Base-by-base conservation (phyloP, 257 asterid genomes). In the Forsythia viridissima region DNA sequence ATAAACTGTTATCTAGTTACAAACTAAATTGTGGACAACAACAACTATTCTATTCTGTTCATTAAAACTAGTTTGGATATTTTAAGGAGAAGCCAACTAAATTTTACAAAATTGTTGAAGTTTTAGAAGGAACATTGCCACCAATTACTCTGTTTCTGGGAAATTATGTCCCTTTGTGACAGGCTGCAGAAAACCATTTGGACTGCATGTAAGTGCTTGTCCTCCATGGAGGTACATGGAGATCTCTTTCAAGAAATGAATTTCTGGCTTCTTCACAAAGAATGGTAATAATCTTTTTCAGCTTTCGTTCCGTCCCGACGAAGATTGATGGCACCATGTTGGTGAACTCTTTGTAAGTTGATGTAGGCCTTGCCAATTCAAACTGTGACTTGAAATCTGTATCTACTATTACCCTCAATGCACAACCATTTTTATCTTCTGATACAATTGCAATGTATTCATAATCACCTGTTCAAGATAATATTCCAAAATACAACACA, bases 351-450 rank as follows among this genome's bases (percentile, higher is more conserved):
- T 79, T 75, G 83, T 75, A 75, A 8, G 77, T 21, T 79, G 86
- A 57, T 51, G 86, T 79, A 8, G 81, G 83, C 79, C 86, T 75
- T 36, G 81, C 86, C 69, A 82, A 21, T 74, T 82, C 86, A 52
- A 82, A 82, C 18, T 82, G 86, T 63, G 86, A 82, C 76, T 76
- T 82, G 83, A 82, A 82, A 75, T 79, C 79, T 70, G 76, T 63
- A 70, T 82, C 86, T 51, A 82, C 30, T 70, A 82, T 79, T 37
- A 82, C 18, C 66, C 80, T 82, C 51, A 16, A 3, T 59, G 48
- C 2, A 1, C 63, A 5, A 4, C 59, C 71, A 24, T 63, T 68
- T n/a, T 6, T 20, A 41, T 40, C 55, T 52, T 65, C 37, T 24
- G 51, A 39, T 65, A 71, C 13, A 61, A 75, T 52, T 40, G 71